Base-by-base conservation (phyloP, 1,284 basidiomycete species). In the Sphagnurus paluster region DNA sequence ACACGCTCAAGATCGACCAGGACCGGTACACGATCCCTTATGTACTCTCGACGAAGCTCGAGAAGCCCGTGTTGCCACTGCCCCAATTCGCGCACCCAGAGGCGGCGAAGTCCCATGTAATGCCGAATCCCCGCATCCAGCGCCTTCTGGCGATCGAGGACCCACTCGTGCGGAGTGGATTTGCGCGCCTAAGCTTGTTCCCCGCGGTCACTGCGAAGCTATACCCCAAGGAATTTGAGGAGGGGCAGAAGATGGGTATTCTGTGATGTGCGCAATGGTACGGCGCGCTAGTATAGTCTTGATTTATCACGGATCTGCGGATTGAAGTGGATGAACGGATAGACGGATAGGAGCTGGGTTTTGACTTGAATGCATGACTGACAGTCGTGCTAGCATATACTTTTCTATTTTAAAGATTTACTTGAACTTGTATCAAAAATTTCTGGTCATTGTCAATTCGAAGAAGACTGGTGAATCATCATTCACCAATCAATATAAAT, bases 11-110 rank as follows among this genome's bases (percentile, higher is more conserved):
- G 50, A 60, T 63, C 34, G 52, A 56, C 17, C 37, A 55, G 28
- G 59, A 61, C 34, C 46, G 52, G 28, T 63, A 55, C 44, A 62
- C 60, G 6, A 60, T 63, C 25, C 59, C 59, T 5, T 61, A 62
- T 36, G 59, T 61, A 29, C 54, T 62, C 36, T 57, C 60, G 9
- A 63, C 61, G 17, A 54, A 50, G 14, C 56, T 63, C 11, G 56
- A 59, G 21, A 62, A 62, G 43, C 46, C 50, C 2, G 49, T 63
- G 2, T 29, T 49, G 3, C 56, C 60, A 14, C 50, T 63, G 1
- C 54, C 59, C 5, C 57, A 62, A 39, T 62, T 59, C 43, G 49
- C 49, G 16, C 36, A 46, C 20, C 46, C 49, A n/a, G 44, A 43
- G 19, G 32, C 48, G 9, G 60, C 56, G 10, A 61, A 59, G 44